A percentile compares a stretch with the other conserved stretches of the same genome.
phyloP scores from a whole-genome alignment of 2,329 filamentous ascomycete species.

The Sclerotinia spermophila region DNA sequence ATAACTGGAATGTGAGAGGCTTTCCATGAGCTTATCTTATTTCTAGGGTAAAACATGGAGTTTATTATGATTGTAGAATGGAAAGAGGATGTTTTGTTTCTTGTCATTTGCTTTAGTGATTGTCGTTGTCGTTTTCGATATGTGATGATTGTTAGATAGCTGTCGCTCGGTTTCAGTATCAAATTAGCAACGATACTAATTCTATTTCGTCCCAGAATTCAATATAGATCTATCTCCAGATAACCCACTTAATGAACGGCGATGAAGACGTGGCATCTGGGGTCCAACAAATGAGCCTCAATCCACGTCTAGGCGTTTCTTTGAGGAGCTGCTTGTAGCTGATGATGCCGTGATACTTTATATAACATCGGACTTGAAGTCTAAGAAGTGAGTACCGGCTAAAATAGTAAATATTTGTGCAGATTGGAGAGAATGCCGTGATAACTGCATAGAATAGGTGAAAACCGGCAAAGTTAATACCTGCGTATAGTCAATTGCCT shows the following conservation, averaged over 20 bases:
- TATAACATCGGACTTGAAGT: not conserved
- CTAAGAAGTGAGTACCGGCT: fast-evolving
- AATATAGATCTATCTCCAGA: not conserved
- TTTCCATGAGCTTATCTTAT: not conserved
- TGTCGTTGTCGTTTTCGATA: not conserved
- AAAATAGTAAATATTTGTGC: not conserved
- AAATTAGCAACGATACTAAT: not conserved
- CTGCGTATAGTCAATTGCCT: not conserved
- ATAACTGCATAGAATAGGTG: too few species aligned
- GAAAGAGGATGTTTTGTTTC: fast-evolving
- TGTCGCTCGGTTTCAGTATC: fast-evolving
- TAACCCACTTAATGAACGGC: fast-evolving
- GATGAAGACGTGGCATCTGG: too few species aligned
- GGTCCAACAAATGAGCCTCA: too few species aligned
- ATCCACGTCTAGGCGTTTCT: too few species aligned
- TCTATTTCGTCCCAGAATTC: too few species aligned
- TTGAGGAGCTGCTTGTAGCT: too few species aligned
- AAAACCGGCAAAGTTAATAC: not conserved
- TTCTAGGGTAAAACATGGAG: fast-evolving
- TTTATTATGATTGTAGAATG: not conserved
- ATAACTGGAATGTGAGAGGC: too few species aligned
- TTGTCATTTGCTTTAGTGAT: not conserved
- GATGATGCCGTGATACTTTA: not conserved
- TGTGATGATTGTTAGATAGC: not conserved
- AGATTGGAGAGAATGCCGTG: not conserved